Percentiles rank a stretch among this genome's conserved stretches.
Evolutionary conservation across 1,284 basidiomycete genomes (phyloP).

Genomic region (Farysia itapuensis): DNA sequence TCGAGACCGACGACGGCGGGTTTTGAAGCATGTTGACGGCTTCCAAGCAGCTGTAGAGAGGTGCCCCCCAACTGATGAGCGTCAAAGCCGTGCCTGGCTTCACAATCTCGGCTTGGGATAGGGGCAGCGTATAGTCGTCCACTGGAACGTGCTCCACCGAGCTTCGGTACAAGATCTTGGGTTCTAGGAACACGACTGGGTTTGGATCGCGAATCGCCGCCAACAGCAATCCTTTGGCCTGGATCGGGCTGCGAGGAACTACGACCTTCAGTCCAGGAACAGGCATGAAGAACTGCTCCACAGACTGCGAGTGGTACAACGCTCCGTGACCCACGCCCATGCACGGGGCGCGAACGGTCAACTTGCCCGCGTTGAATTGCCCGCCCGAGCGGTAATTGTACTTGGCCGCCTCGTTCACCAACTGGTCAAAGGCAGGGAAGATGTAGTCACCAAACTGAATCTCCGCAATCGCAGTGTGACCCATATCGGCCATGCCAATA

Average conservation of each 20-base stretch:
- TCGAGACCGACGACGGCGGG: slow-evolving; percentile 71
- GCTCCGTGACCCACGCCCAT: slow-evolving; percentile 64
- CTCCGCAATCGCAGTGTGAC: slow-evolving; percentile 90
- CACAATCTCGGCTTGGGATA: slow-evolving; percentile 77
- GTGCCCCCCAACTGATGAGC: slow-evolving; percentile 85
- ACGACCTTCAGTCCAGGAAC: slow-evolving; percentile 89
- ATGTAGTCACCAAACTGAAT: slow-evolving; percentile 68
- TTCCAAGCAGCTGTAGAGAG: slow-evolving; percentile 84
- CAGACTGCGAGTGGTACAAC: slow-evolving; percentile 89
- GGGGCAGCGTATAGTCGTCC: slow-evolving; percentile 80
- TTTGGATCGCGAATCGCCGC: slow-evolving; percentile 85
- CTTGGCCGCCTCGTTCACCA: slow-evolving; percentile 95
- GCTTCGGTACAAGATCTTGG: slow-evolving; percentile 83
- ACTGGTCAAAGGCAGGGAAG: slow-evolving; percentile 63
- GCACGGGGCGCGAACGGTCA: slow-evolving; percentile 74
- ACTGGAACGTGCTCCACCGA: slow-evolving; percentile 89
- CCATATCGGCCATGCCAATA: slow-evolving; percentile 87
- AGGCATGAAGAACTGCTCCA: slow-evolving; percentile 85
- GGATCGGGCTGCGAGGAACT: slow-evolving; percentile 86
- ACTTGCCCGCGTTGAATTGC: slow-evolving; percentile 75
- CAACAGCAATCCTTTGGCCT: slow-evolving; percentile 87
- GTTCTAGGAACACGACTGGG: slow-evolving; percentile 91
- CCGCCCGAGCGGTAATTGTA: slow-evolving; percentile 86
- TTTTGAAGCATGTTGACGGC: slow-evolving; percentile 70
- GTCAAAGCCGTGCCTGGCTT: slow-evolving; percentile 78